Evolutionary conservation across 768 basidiomycete species (phyloP), one percentile per base, ranked within the genome.

Genomic region (Pholiota molesta): DNA sequence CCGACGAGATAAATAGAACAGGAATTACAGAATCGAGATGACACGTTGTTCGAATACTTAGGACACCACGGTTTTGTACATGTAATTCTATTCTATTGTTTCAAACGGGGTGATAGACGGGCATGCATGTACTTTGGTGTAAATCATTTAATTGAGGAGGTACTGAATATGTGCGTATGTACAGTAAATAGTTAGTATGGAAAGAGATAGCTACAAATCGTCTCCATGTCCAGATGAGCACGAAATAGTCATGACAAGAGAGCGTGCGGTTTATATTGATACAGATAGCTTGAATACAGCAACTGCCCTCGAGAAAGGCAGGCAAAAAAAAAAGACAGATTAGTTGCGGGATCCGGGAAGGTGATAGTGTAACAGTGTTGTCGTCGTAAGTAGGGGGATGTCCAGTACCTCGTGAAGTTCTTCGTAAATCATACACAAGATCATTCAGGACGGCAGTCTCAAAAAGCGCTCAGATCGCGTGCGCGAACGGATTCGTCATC

Each of bases 401-500:
- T 16, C 26, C 19, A 52, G 35, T 14, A 19, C 31, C 31, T 39
- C 49, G 35, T 21, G 31, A 37, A 52, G 56, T 49, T 47, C 19
- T 28, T 57, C 44, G 53, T 61, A 52, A 54, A 31, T 45, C 13
- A n/a, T 23, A 42, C 53, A 37, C 29, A 29, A 37, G n/a, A 28
- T 47, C 23, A 16, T 49, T 26, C 19, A n/a, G 57, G 49, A 31
- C 40, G 21, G 23, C 31, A 60, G 35, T 26, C n/a, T 47, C 13
- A 49, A 29, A 31, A 45, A 11, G 5, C 11, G 19, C 39, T 68
- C 57, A 69, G 21, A 72, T 66, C 42, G 72, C 72, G 52, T 68
- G 63, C 2, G 56, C 66, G 51, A 86, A 87, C 2, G 87, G 85
- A 72, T 88, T 87, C 59, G 81, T 81, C 26, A 74, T 69, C 63